Evolutionary conservation across 208 protist species (phyloP).

Genomic region (Naegleria fowleri): DNA sequence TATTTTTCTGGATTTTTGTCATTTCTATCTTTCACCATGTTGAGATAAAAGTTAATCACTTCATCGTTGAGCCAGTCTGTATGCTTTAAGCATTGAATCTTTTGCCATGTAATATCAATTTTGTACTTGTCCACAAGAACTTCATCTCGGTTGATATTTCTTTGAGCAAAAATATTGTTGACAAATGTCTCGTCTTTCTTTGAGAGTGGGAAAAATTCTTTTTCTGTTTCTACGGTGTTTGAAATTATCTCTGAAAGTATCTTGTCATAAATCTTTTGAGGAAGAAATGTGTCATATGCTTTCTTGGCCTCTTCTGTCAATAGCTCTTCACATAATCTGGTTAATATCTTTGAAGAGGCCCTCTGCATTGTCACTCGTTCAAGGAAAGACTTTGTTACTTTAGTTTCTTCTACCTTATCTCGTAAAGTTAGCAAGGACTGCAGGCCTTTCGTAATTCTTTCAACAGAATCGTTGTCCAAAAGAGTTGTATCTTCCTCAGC

Average conservation of each 20-base stretch:
- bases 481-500: neutral
- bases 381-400: neutral
- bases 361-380: neutral
- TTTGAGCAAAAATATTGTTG: neutral
- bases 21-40: conserved; percentile 36
- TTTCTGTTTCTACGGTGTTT: neutral
- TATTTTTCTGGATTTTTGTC: neutral
- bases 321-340: neutral
- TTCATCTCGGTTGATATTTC: neutral
- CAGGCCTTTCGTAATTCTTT: neutral
- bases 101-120: neutral
- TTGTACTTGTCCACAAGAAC: neutral
- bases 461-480: neutral
- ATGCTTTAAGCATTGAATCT: neutral
- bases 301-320: neutral
- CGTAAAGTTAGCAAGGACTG: neutral
- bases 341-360: neutral
- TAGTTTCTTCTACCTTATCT: neutral
- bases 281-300: neutral
- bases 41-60: conserved; percentile 53
- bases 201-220: neutral
- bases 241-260: neutral
- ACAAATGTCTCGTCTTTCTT: neutral
- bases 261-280: neutral
- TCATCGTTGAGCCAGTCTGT: conserved; percentile 51